Conservation (phyloP, 768 basidiomycete genomes). For the Russula foetens region DNA sequence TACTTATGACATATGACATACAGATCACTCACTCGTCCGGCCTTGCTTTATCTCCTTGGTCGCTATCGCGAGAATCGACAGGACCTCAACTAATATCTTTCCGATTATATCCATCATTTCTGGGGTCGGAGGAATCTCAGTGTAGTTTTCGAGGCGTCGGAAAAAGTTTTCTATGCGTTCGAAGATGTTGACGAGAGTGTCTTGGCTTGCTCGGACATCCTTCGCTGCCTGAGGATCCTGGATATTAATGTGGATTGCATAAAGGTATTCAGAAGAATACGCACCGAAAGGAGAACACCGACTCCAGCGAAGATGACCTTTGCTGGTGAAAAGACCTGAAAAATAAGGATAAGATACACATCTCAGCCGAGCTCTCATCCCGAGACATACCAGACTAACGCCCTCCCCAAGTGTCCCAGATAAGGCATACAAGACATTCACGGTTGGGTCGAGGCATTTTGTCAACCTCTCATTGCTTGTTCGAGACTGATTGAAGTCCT, state of each 20-base stretch:
- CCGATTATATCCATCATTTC: neutral
- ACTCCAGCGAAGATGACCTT: neutral
- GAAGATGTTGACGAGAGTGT: neutral
- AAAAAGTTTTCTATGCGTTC: neutral
- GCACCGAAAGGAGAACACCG: neutral
- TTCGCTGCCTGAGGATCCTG: neutral
- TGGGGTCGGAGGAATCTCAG: neutral
- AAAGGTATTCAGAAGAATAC: neutral
- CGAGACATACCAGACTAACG: neutral
- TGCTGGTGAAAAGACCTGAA: neutral
- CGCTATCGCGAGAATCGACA: neutral
- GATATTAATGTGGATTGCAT: neutral
- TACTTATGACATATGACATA: too few relatives aligned
- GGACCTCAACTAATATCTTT: neutral
- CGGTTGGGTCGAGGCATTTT: neutral
- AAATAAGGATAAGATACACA: neutral
- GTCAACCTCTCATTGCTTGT: neutral
- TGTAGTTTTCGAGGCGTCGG: neutral
- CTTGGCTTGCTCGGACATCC: neutral
- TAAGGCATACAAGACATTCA: neutral
- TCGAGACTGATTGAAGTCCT: neutral
- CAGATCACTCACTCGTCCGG: neutral
- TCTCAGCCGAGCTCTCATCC: neutral
- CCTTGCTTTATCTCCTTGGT: neutral
- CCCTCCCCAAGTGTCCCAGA: neutral